A percentile compares a stretch with the other conserved stretches of the same genome.
Evolutionary conservation across 768 basidiomycete genomes (phyloP).

Genomic region (Naganishia vishniacii): DNA sequence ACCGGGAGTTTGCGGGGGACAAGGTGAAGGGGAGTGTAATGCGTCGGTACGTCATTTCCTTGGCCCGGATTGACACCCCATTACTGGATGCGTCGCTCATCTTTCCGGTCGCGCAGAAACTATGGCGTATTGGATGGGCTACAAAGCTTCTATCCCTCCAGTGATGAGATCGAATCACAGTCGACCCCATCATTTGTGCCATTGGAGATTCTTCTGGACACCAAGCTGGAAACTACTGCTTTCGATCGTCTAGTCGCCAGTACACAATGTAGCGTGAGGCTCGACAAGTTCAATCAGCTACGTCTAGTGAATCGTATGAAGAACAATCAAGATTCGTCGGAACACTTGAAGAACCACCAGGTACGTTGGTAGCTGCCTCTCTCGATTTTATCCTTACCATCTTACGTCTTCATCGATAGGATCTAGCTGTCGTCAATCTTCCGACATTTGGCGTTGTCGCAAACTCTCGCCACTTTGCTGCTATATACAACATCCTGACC

Average conservation of each 20-base stretch:
- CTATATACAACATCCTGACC: conserved; percentile 78
- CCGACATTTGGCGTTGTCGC: conserved; percentile 84
- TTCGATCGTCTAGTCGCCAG: conserved; percentile 88
- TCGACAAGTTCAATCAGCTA: conserved; percentile 91
- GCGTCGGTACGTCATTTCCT: conserved; percentile 58
- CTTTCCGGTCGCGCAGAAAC: conserved; percentile 54
- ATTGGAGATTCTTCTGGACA: conserved; percentile 83
- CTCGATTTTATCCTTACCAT: background rate
- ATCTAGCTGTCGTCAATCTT: conserved; percentile 71
- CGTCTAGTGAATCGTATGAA: conserved; percentile 65
- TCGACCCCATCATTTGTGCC: conserved; percentile 57
- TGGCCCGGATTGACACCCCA: background rate
- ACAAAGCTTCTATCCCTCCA: conserved; percentile 73
- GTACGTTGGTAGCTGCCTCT: conserved; percentile 48
- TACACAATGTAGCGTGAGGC: conserved; percentile 74
- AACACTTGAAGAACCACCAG: conserved; percentile 63
- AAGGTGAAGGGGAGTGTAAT: conserved; percentile 78
- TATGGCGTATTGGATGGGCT: conserved; percentile 72
- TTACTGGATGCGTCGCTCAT: conserved; percentile 1
- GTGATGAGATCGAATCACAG: conserved; percentile 17
- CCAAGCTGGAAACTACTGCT: conserved; percentile 68
- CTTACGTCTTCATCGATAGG: conserved; percentile 52
- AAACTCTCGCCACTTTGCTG: conserved; percentile 71
- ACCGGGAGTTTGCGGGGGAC: conserved; percentile 70
- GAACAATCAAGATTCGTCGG: conserved; percentile 24